Evolutionary conservation across 192 early-diverging fungal genomes (phyloP).

Genomic region (Linnemannia elongata): DNA sequence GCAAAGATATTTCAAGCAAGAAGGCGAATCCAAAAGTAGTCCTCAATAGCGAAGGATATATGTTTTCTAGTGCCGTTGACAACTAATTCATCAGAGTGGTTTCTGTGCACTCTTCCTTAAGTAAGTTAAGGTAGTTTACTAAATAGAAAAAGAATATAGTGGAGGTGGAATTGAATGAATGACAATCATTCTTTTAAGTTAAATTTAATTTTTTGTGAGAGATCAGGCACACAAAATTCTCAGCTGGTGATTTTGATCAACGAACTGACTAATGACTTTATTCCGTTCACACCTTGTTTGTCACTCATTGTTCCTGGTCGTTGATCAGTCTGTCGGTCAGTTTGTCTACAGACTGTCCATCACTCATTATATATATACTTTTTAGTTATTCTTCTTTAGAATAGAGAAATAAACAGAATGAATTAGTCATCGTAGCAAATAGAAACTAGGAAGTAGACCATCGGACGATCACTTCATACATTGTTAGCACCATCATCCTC

Average conservation of each 20-base stretch:
- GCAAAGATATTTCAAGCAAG: too few species aligned
- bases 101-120: too few species aligned
- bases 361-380: too few species aligned
- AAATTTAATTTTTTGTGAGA: not conserved
- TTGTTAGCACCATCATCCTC: not conserved
- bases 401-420: not conserved
- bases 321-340: not conserved
- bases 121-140: too few species aligned
- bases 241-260: not conserved
- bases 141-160: too few species aligned
- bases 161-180: too few species aligned
- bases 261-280: not conserved
- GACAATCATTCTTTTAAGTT: too few species aligned
- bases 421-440: too few species aligned
- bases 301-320: not conserved
- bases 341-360: not conserved
- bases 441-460: not conserved
- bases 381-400: not conserved
- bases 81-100: too few species aligned
- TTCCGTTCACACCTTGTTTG: not conserved
- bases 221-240: slow-evolving; percentile 2
- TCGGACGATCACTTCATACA: not conserved
- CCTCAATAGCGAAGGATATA: too few species aligned
- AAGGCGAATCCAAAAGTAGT: too few species aligned
- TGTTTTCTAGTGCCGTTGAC: too few species aligned